Percentiles rank a stretch among this genome's conserved stretches.
Conservation (phyloP, 768 basidiomycete species). For the Rhizopogon sp. region DNA sequence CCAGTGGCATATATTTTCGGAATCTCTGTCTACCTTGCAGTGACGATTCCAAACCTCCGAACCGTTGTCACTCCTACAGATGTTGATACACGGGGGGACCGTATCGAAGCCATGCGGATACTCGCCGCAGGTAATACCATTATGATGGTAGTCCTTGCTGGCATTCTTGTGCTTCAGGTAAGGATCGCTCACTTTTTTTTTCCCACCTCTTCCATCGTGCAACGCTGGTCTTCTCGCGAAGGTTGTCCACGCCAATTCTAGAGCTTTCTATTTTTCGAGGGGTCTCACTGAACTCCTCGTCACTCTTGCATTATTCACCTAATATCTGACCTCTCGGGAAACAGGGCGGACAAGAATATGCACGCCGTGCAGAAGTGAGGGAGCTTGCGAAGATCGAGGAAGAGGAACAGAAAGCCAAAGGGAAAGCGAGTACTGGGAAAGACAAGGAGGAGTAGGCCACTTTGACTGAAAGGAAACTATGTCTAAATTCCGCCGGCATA, state of each 20-base stretch:
- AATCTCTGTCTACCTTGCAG: slow-evolving; percentile 76
- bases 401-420: slow-evolving; percentile 26
- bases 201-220: slow-evolving; percentile 7
- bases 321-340: slow-evolving; percentile 2
- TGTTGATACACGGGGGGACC: slow-evolving; percentile 58
- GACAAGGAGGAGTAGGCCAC: slow-evolving; percentile 23
- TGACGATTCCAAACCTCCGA: slow-evolving; percentile 72
- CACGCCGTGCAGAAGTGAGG: slow-evolving; percentile 51
- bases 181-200: slow-evolving; percentile 17
- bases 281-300: not conserved
- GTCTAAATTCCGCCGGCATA: not conserved
- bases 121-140: slow-evolving; percentile 87
- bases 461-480: not conserved
- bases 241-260: slow-evolving; percentile 1
- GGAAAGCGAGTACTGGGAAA: slow-evolving; percentile 15
- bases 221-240: slow-evolving; percentile 9
- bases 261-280: slow-evolving; percentile 2
- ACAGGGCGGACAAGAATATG: slow-evolving; percentile 85
- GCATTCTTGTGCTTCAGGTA: slow-evolving; percentile 71
- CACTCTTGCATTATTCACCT: slow-evolving; percentile 4
- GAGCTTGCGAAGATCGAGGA: slow-evolving; percentile 35
- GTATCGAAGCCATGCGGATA: slow-evolving; percentile 73
- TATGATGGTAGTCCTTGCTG: slow-evolving; percentile 61
- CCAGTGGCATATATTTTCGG: slow-evolving; percentile 72
- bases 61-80: slow-evolving; percentile 62